phyloP scores from a whole-genome alignment of 2,329 filamentous ascomycete genomes.

The Ceratocystis smalleyi region DNA sequence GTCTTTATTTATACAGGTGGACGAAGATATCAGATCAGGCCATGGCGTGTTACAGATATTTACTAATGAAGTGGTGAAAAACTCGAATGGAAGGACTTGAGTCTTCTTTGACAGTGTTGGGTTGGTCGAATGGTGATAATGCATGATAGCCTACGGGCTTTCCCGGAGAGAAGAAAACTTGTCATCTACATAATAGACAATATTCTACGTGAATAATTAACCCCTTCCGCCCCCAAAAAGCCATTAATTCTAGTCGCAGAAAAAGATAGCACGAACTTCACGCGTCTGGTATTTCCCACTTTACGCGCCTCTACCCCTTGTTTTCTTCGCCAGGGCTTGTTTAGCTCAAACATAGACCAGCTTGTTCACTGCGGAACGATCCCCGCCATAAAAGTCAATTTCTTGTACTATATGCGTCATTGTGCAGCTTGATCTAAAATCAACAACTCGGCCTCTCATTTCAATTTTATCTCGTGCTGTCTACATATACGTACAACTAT shows the following conservation, averaged over 20 bases:
- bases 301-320: conserved; percentile 4
- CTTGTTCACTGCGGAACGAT: neutral
- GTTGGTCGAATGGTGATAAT: neutral
- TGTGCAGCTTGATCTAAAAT: neutral
- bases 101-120: neutral
- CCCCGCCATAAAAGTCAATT: neutral
- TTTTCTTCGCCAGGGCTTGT: neutral
- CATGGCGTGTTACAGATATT: neutral
- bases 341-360: neutral
- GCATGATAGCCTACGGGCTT: neutral
- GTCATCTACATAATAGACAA: neutral
- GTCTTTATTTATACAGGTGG: conserved; percentile 6
- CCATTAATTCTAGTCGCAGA: neutral
- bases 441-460: neutral
- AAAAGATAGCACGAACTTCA: neutral
- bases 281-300: conserved; percentile 14
- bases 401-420: neutral
- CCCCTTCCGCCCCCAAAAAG: too few species aligned
- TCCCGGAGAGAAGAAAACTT: neutral
- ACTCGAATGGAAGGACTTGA: neutral
- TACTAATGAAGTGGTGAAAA: neutral
- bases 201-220: neutral
- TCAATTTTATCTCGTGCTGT: neutral
- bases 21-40: neutral
- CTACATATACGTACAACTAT: neutral